Conservation (phyloP, 768 basidiomycete genomes). For the Panaeolus papilionaceus region DNA sequence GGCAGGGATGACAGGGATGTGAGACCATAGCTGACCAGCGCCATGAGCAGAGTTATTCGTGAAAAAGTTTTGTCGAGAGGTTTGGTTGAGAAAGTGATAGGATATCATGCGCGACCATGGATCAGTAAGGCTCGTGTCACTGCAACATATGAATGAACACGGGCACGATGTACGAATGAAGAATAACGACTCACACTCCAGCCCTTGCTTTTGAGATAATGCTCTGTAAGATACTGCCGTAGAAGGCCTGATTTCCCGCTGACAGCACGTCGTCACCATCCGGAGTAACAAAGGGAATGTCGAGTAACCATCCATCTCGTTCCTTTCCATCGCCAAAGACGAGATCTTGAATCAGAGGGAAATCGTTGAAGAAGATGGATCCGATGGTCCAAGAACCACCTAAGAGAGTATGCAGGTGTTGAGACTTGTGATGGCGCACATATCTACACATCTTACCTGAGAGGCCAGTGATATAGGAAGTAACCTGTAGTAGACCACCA, state of each 20-base stretch:
- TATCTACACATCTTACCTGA: constrained; percentile 51
- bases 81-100: constrained; percentile 78
- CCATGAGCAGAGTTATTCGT: constrained; percentile 65
- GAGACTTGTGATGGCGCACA: not conserved
- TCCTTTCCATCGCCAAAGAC: constrained; percentile 60
- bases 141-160: constrained; percentile 28
- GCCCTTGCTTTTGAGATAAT: constrained; percentile 60
- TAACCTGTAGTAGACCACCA: constrained; percentile 73
- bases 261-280: constrained; percentile 55
- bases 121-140: constrained; percentile 71
- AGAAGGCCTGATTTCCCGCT: constrained; percentile 55
- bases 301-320: constrained; percentile 61
- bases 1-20: constrained; percentile 54
- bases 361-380: constrained; percentile 69
- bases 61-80: constrained; percentile 62
- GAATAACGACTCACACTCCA: constrained; percentile 51
- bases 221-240: constrained; percentile 58
- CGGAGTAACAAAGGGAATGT: constrained; percentile 61
- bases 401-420: constrained; percentile 26
- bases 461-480: constrained; percentile 70
- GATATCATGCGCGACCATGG: constrained; percentile 69
- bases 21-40: constrained; percentile 76
- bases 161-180: too few species aligned
- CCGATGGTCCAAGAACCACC: constrained; percentile 74
- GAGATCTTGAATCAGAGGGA: constrained; percentile 60